phyloP scores from a whole-genome alignment of 1,139 yeast genomes.

The Hemisphaericaspora subhashii region DNA sequence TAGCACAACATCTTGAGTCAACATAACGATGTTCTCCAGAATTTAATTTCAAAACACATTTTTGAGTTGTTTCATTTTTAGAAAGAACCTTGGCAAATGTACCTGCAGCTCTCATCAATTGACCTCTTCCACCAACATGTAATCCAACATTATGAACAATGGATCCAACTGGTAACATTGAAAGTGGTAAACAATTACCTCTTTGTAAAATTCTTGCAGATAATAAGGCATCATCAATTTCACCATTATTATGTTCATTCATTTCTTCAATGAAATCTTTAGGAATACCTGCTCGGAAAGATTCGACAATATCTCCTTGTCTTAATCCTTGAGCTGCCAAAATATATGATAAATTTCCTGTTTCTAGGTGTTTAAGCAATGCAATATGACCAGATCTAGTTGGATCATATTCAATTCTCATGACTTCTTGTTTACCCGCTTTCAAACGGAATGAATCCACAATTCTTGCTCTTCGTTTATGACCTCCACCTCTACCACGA shows the following conservation, averaged over 20 bases:
- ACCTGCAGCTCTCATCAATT: conserved; percentile 92
- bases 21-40: conserved; percentile 95
- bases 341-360: conserved; percentile 72
- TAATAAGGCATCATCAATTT: conserved; percentile 86
- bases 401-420: conserved; percentile 94
- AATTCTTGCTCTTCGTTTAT: conserved; percentile 80
- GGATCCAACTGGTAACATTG: conserved; percentile 92
- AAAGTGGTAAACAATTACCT: conserved; percentile 92
- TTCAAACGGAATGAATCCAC: conserved; percentile 71
- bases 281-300: conserved; percentile 89
- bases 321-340: conserved; percentile 91
- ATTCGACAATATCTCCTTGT: conserved; percentile 87
- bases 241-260: conserved; percentile 64
- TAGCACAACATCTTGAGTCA: conserved; percentile 83
- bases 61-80: conserved; percentile 67
- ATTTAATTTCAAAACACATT: conserved; percentile 78
- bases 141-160: conserved; percentile 87
- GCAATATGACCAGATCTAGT: conserved; percentile 95
- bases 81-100: conserved; percentile 87
- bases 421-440: conserved; percentile 75
- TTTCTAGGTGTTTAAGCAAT: conserved; percentile 60
- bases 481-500: conserved; percentile 97
- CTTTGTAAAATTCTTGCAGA: conserved; percentile 85
- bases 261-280: conserved; percentile 68
- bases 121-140: conserved; percentile 77